Evolutionary conservation across 2,329 filamentous ascomycete species (phyloP).

Genomic region (Aureobasidium lini): DNA sequence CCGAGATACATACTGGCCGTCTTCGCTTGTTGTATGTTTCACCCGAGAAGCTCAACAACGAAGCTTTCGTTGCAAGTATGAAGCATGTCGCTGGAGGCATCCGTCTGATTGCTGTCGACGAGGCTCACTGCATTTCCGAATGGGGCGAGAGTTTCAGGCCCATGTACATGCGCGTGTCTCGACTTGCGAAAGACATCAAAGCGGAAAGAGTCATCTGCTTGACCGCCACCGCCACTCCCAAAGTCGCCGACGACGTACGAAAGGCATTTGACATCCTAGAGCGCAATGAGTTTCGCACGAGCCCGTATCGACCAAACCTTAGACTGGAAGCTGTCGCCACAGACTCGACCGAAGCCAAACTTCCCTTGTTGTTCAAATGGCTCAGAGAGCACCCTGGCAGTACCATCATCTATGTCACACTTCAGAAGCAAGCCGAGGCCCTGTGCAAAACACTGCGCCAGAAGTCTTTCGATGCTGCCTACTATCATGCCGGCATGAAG

Average conservation of each 20-base stretch:
- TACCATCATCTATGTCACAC: conserved; percentile 54
- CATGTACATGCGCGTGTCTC: conserved; percentile 48
- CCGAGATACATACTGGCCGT: conserved; percentile 41
- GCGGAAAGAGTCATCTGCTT: conserved; percentile 54
- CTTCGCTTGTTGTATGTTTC: conserved; percentile 50
- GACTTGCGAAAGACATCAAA: conserved; percentile 48
- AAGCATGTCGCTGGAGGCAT: conserved; percentile 48
- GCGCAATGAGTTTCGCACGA: conserved; percentile 49
- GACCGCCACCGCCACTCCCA: conserved; percentile 52
- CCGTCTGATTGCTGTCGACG: conserved; percentile 50
- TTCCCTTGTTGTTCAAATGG: conserved; percentile 41
- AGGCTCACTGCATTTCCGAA: conserved; percentile 54
- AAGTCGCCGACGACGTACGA: conserved; percentile 49
- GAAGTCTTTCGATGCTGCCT: conserved; percentile 35
- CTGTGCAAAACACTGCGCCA: conserved; percentile 34
- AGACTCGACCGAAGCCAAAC: conserved; percentile 37
- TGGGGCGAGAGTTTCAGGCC: conserved; percentile 44
- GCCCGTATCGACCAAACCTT: conserved; percentile 53
- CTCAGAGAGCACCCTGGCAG: conserved; percentile 46
- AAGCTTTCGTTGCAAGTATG: conserved; percentile 51
- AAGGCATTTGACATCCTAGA: conserved; percentile 44
- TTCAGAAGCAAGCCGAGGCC: conserved; percentile 46
- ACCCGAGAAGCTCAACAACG: conserved; percentile 54
- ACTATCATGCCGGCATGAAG: conserved; percentile 48
- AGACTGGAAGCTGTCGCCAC: conserved; percentile 45